A percentile compares a stretch with the other conserved stretches of the same genome.
Conservation (phyloP, 202 grass and related monocot species). For the Panicum virgatum region DNA sequence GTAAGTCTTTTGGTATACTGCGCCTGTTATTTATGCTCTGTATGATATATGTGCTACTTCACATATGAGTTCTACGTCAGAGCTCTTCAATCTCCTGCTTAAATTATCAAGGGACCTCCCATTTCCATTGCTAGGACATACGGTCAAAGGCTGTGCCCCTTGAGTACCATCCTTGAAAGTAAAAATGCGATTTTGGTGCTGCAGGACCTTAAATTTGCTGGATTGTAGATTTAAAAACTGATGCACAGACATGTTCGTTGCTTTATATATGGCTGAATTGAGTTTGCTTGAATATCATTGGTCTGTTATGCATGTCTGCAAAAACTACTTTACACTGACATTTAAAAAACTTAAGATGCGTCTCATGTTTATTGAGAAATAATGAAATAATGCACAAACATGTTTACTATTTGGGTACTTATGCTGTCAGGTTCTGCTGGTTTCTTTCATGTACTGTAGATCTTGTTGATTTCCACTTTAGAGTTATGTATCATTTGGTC, state of each 20-base stretch:
- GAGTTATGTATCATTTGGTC: constrained; percentile 13
- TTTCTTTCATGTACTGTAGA: background rate
- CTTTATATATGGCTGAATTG: constrained; percentile 19
- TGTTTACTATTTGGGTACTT: background rate
- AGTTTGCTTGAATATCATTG: background rate
- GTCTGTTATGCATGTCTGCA: background rate
- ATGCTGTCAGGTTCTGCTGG: background rate
- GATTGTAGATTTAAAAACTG: background rate
- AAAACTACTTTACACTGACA: background rate
- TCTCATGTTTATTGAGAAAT: background rate
- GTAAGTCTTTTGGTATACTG: constrained; percentile 54
- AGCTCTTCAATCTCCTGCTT: background rate
- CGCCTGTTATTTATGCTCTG: background rate
- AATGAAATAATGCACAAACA: constrained; percentile 5
- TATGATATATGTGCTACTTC: background rate
- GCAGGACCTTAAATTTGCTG: background rate
- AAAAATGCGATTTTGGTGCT: constrained; percentile 18
- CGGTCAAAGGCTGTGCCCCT: background rate
- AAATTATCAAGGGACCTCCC: background rate
- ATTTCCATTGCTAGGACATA: background rate
- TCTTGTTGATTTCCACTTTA: constrained; percentile 17
- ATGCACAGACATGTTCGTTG: constrained; percentile 14
- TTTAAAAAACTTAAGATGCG: background rate
- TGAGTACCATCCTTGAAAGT: background rate
- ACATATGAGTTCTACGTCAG: background rate